Percentiles rank a stretch among this genome's conserved stretches.
Evolutionary conservation across 768 basidiomycete genomes (phyloP).

Genomic region (Hygrophorus russula): DNA sequence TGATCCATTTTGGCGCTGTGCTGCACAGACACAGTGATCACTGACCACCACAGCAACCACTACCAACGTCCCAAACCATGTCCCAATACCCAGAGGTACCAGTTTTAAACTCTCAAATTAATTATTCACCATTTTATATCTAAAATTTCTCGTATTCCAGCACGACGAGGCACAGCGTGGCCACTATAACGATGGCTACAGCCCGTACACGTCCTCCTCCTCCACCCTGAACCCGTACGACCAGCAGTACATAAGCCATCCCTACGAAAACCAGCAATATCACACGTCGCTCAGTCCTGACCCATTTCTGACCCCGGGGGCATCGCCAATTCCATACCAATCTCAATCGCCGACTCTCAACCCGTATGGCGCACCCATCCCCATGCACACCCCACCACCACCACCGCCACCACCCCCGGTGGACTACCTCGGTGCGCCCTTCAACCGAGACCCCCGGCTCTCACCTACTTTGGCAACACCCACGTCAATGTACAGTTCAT

Average conservation of each 20-base stretch:
- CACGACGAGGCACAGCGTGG: conserved; percentile 53
- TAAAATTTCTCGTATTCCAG: conserved; percentile 18
- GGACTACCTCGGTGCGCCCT: conserved; percentile 1
- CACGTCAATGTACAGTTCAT: conserved; percentile 15
- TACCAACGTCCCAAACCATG: conserved; percentile 12
- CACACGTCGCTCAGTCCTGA: conserved; percentile 1
- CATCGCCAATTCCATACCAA: conserved; percentile 11
- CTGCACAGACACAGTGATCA: no score
- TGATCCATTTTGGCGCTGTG: no score
- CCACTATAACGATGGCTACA: conserved; percentile 60
- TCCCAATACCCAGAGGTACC: conserved; percentile 24
- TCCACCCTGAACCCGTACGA: conserved; percentile 1
- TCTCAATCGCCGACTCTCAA: conserved; percentile 15
- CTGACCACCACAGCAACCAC: no score
- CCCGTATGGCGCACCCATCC: conserved; percentile 6
- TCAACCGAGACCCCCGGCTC: conserved; percentile 3
- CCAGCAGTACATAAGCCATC: conserved; percentile 11
- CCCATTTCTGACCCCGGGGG: conserved; percentile 3
- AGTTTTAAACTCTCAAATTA: background rate
- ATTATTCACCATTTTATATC: background rate
- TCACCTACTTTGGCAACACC: conserved; percentile 14
- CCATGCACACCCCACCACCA: background rate
- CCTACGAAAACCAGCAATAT: conserved; percentile 14
- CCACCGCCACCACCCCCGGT: conserved; percentile 5
- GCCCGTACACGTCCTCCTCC: conserved; percentile 29